phyloP scores from a whole-genome alignment of 306 rosid genomes.

The Cyamopsis tetragonoloba region DNA sequence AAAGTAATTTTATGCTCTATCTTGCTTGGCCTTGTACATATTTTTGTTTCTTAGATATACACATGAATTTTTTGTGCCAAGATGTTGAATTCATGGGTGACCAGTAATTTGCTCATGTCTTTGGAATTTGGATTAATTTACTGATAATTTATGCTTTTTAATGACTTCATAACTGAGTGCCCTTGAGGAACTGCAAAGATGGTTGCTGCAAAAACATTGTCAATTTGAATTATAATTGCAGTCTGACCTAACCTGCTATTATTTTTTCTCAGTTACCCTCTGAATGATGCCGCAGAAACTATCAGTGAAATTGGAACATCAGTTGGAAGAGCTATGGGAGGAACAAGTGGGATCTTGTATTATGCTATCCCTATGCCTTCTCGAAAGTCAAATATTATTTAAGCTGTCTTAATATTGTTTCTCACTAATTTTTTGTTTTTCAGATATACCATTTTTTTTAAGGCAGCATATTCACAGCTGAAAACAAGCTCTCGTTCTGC shows the following conservation, averaged over 20 bases:
- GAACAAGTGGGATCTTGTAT: constrained; percentile 96
- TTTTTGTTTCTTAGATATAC: background rate
- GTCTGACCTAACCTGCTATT: constrained; percentile 30
- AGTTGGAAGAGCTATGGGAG: constrained; percentile 85
- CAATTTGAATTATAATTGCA: constrained; percentile 20
- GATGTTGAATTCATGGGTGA: background rate
- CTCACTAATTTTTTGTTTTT: background rate
- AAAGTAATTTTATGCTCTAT: constrained; percentile 46
- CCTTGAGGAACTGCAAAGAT: background rate
- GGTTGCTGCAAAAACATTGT: constrained; percentile 16
- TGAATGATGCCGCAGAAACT: constrained; percentile 90
- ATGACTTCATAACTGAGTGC: background rate
- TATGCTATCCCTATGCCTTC: constrained; percentile 23
- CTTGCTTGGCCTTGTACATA: constrained; percentile 8
- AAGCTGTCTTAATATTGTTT: constrained; percentile 5
- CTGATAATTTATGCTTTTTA: background rate
- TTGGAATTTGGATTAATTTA: constrained; percentile 13
- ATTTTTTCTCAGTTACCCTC: constrained; percentile 70
- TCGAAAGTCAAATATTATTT: constrained; percentile 9
- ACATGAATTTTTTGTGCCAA: background rate
- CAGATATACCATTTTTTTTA: constrained; percentile 73
- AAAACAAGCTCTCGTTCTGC: constrained; percentile 48
- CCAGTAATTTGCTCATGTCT: background rate
- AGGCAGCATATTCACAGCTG: constrained; percentile 74
- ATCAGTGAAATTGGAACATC: constrained; percentile 76